A percentile compares a stretch with the other conserved stretches of the same genome.
phyloP scores from a whole-genome alignment of 345 rosid species.

The Odontarrhena argentea region DNA sequence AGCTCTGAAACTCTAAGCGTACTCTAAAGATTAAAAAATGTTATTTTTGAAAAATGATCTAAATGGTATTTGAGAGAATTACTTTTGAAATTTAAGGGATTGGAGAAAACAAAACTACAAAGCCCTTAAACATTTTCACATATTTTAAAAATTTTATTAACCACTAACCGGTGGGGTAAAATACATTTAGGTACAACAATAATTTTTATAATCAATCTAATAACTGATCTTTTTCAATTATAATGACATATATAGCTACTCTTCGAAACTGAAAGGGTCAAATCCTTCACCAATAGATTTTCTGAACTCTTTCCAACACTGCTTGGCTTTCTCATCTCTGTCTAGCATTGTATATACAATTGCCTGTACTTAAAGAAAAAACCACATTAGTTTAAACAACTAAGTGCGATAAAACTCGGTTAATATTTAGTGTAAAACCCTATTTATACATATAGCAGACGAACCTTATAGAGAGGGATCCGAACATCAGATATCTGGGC shows the following conservation, averaged over 20 bases:
- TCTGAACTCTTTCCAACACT: conserved; percentile 47
- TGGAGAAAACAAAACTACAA: no score
- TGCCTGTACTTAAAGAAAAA: conserved; percentile 32
- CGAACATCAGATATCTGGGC: conserved; percentile 41
- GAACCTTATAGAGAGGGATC: conserved; percentile 43
- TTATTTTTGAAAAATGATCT: no score
- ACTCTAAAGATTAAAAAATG: no score
- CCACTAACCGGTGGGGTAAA: neutral
- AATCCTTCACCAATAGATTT: conserved; percentile 45
- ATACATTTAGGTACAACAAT: neutral
- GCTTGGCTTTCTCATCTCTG: conserved; percentile 43
- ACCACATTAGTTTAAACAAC: neutral
- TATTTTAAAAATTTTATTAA: neutral
- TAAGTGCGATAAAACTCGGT: no score
- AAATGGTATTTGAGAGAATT: no score
- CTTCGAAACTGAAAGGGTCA: conserved; percentile 40
- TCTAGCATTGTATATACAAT: conserved; percentile 44
- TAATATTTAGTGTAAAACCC: neutral
- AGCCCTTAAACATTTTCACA: neutral
- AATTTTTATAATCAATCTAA: neutral
- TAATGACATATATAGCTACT: conserved; percentile 3
- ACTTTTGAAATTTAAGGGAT: no score
- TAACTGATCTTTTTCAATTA: neutral
- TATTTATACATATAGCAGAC: neutral
- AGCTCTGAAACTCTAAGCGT: no score